A percentile compares a stretch with the other conserved stretches of the same genome.
Evolutionary conservation across 2,329 filamentous ascomycete species (phyloP).

Genomic region (Colletotrichum aenigma): DNA sequence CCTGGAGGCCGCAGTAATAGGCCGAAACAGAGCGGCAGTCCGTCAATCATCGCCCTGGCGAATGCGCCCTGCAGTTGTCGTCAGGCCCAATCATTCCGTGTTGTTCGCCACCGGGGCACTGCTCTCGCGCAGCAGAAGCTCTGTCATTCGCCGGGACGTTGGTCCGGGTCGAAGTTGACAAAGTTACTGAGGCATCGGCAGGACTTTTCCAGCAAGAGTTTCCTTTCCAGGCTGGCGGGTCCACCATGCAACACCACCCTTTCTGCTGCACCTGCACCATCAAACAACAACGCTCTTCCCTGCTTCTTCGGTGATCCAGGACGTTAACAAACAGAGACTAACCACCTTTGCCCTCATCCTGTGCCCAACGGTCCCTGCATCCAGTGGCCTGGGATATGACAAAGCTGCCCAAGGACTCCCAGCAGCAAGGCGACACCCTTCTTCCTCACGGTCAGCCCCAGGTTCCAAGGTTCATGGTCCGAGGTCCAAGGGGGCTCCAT

Average conservation of each 20-base stretch:
- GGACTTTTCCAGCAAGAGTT: not conserved
- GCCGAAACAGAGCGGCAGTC: slow-evolving; percentile 4
- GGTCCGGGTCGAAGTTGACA: not conserved
- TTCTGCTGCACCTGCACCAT: not conserved
- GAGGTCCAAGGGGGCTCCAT: not conserved
- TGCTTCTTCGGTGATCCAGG: slow-evolving; percentile 4
- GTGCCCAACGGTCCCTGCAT: slow-evolving; percentile 13
- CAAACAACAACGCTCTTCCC: slow-evolving; percentile 8
- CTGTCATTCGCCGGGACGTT: not conserved
- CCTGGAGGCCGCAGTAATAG: not conserved
- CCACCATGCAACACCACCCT: not conserved
- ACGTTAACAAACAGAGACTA: not conserved
- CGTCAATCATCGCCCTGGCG: slow-evolving; percentile 9
- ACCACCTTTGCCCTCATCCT: not conserved
- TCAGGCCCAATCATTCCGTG: not conserved
- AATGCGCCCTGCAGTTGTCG: slow-evolving; percentile 4
- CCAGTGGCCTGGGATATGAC: not conserved
- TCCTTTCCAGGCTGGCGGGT: not conserved
- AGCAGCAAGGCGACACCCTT: not conserved
- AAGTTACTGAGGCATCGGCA: not conserved
- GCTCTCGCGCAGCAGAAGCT: not conserved
- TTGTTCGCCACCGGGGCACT: slow-evolving; percentile 4
- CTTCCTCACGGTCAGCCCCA: not conserved
- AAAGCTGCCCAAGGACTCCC: slow-evolving; percentile 9
- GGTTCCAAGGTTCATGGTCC: not conserved